Evolutionary conservation across 1,284 basidiomycete species (phyloP), one percentile per base, ranked within the genome.

Genomic region (Testicularia cyperi): DNA sequence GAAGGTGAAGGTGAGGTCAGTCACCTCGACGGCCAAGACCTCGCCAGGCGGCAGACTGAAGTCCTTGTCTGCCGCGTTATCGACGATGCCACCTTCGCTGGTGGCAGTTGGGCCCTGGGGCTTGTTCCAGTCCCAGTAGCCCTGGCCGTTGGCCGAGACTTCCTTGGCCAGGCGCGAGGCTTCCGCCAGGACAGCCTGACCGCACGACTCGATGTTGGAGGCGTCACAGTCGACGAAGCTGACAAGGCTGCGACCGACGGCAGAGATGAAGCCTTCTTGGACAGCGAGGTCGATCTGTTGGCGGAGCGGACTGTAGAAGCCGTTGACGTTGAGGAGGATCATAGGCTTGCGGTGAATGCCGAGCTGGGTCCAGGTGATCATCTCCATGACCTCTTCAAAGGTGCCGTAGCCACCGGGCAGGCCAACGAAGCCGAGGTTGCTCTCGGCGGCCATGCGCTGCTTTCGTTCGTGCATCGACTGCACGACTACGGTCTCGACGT

Each of bases 391-490:
- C 41, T 95, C 92, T 77, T 95, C 92, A 63, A 89, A 90, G 0
- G 90, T 94, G 14, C 91, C 91, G 70, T 84, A 92, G 0, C 92
- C 92, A 25, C 92, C 92, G 5, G 92, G 91, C 10, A 95, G 80
- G 14, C 85, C 88, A 37, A 95, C 80, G 69, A 96, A 96, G 0
- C 85, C 90, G 22, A 83, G 81, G 13, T 79, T 77, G 0, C 83
- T 83, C 16, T 87, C 80, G 55, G 82, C 82, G 0, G 90, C 89
- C 90, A 95, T 94, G 69, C 86, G 84, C 12, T 86, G 81, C 76
- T 95, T 95, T 18, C 92, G 84, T 68, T 90, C 87, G 71, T 95
- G 92, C 92, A 96, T 95, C 1, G 86, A 86, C 40, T 84, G 80
- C 2, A 92, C 88, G 25, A 40, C 44, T 38, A 62, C 33, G 5